Evolutionary conservation across 352 stramenopile genomes (phyloP), one percentile per base, ranked within the genome.

Genomic region (Globisporangium polare): DNA sequence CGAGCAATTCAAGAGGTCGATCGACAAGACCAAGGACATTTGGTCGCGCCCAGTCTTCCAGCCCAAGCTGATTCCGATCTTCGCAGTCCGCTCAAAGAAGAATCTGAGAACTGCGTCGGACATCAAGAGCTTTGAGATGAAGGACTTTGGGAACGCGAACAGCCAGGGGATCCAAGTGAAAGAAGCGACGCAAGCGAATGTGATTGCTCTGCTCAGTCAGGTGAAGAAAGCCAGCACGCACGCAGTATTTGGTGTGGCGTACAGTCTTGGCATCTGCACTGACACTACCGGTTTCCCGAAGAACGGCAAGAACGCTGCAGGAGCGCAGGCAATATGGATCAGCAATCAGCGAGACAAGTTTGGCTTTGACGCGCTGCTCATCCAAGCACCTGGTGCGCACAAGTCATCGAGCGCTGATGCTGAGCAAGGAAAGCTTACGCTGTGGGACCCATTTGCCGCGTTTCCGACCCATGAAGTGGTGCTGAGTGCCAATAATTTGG

Each of bases 311-410:
- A 27, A 20, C 6, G 15, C 49, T 5, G 6, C 20, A 0, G 69
- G 61, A 35, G 41, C 78, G 22, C 58, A 50, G 7, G 35, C 53
- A 1, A 47, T 63, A 2, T 92, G 80, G 83, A 68, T 85, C 17
- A 45, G 13, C 10, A 61, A 43, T 2, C 78, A 92, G 45, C 42
- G 54, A 7, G 63, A 66, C 17, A 50, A 73, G 1, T 68, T 75
- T 8, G 79, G 77, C 0, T 89, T 80, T 43, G 83, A 92, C 55
- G 68, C 71, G 2, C 61, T 89, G 8, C 76, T 74, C 45, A 10
- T 18, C 15, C 49, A 24, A n/a, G 9, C 47, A 17, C 52, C 60
- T 33, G 71, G 58, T n/a, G 24, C 46, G 24, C 24, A 35, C 47
- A 62, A 52, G 20, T 52, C 46, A 12, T 72, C 65, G 53, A 69